These are phyloP conservation scores for Fomitopsis palustris DNA, from an alignment of 1,284 basidiomycete genomes.

Conservation along the genomic window DNA sequence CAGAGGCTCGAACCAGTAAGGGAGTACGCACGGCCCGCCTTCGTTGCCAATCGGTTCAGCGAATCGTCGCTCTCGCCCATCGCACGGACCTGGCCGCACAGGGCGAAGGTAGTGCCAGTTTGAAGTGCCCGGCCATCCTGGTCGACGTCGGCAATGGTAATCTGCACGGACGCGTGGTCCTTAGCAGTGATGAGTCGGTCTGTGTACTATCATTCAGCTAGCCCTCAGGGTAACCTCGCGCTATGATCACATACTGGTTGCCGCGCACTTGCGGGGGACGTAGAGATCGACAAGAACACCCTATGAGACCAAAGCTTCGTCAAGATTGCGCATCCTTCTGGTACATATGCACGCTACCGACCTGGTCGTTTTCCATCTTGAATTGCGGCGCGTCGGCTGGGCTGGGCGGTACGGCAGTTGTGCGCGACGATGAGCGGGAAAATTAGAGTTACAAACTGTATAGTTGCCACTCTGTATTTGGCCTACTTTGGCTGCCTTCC, in stretches of 20 bases:
- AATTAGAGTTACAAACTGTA: conserved; percentile 32
- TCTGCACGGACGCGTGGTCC: conserved; percentile 98
- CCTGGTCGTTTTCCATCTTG: conserved; percentile 81
- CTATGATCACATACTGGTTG: conserved; percentile 70
- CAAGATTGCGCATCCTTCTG: conserved; percentile 5
- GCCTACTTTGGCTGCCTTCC: conserved; percentile 3
- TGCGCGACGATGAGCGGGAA: conserved; percentile 7
- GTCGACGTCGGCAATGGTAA: conserved; percentile 94
- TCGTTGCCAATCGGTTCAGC: conserved; percentile 94
- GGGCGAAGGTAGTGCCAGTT: conserved; percentile 90
- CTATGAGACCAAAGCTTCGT: conserved; percentile 38
- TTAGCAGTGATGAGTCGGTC: conserved; percentile 97
- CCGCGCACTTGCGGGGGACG: conserved; percentile 98
- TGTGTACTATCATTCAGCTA: conserved; percentile 24
- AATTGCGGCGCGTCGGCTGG: conserved; percentile 23
- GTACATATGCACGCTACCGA: conserved; percentile 26
- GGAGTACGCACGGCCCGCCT: conserved; percentile 83
- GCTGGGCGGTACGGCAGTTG: conserved; percentile 21
- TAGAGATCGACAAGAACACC: conserved; percentile 99
- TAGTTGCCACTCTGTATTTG: conserved; percentile 28
- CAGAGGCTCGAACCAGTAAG: conserved; percentile 3
- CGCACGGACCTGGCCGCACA: conserved; percentile 92
- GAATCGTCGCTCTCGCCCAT: conserved; percentile 97
- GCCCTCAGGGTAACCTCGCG: neutral
- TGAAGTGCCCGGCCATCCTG: conserved; percentile 85